These are phyloP conservation scores for Metschnikowia corniflorae DNA, from an alignment of 805 yeast genomes.

Conservation along the genomic window DNA sequence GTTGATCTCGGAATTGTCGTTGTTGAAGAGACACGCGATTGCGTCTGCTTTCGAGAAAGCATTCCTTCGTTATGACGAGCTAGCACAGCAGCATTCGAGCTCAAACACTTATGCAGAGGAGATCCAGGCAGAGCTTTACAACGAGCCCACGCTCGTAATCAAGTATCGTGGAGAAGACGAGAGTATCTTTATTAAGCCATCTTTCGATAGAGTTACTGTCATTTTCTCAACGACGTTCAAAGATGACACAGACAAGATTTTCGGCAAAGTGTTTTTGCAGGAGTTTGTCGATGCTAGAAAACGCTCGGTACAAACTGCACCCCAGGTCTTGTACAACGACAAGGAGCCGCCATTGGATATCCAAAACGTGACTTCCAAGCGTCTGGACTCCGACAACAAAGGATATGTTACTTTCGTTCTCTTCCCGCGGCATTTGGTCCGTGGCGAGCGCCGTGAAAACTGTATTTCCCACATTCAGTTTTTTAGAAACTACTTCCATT, in stretches of 20 bases:
- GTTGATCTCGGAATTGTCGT: constrained; percentile 61
- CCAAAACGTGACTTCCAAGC: constrained; percentile 37
- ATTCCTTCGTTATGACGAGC: constrained; percentile 69
- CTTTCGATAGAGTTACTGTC: constrained; percentile 94
- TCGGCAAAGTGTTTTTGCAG: constrained; percentile 85
- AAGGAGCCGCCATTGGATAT: constrained; percentile 89
- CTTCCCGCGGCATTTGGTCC: constrained; percentile 73
- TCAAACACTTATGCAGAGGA: constrained; percentile 43
- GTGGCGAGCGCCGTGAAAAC: constrained; percentile 68
- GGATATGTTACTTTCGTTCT: constrained; percentile 65
- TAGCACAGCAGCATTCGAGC: constrained; percentile 48
- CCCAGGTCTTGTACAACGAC: constrained; percentile 91
- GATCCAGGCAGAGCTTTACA: constrained; percentile 39
- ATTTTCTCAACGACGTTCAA: constrained; percentile 91
- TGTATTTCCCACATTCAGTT: constrained; percentile 88
- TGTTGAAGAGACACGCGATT: constrained; percentile 79
- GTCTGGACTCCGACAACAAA: constrained; percentile 43
- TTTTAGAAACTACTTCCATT: constrained; percentile 96
- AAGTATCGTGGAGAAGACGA: constrained; percentile 87
- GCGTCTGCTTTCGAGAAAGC: constrained; percentile 93
- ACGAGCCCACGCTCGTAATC: constrained; percentile 61
- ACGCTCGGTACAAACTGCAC: constrained; percentile 94
- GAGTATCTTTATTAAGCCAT: constrained; percentile 83
- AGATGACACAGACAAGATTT: constrained; percentile 93
- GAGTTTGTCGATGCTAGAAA: constrained; percentile 96